Conservation (phyloP, 1,139 yeast genomes). For the Saccharomyces uvarum region DNA sequence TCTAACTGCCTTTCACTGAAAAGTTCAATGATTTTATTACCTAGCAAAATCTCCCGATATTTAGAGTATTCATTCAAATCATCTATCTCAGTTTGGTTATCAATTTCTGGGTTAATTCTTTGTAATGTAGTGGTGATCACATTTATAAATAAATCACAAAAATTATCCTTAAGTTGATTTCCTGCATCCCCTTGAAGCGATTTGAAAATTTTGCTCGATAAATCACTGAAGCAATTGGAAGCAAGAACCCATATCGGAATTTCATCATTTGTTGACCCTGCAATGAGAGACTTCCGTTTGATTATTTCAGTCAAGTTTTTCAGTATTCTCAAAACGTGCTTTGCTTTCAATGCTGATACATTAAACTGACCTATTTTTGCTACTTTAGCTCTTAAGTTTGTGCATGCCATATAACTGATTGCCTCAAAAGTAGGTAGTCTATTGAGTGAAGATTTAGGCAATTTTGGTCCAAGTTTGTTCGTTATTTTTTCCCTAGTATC, state of each 20-base stretch:
- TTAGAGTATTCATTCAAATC: constrained; percentile 43
- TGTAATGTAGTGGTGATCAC: constrained; percentile 18
- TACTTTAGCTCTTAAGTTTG: constrained; percentile 37
- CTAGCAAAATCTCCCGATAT: constrained; percentile 40
- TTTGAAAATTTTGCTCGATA: constrained; percentile 39
- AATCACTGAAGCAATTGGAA: constrained; percentile 36
- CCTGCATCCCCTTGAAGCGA: constrained; percentile 15
- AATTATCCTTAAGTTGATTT: constrained; percentile 8
- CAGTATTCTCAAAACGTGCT: constrained; percentile 38
- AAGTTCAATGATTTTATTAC: constrained; percentile 30
- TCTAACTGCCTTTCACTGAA: constrained; percentile 33
- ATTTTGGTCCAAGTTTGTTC: constrained; percentile 31
- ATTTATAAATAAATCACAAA: constrained; percentile 19
- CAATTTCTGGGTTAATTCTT: constrained; percentile 22
- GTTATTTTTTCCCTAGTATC: constrained; percentile 49
- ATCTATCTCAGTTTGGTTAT: constrained; percentile 38
- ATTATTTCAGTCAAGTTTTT: constrained; percentile 38
- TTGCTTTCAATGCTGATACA: constrained; percentile 38
- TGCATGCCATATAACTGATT: constrained; percentile 46
- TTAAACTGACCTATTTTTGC: constrained; percentile 31
- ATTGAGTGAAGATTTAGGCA: constrained; percentile 25
- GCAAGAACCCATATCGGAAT: constrained; percentile 31
- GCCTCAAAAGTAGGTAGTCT: constrained; percentile 65
- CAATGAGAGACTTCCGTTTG: constrained; percentile 37
- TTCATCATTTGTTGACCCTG: constrained; percentile 19